These are phyloP conservation scores for Colletotrichum theobromicola DNA, from an alignment of 2,329 filamentous ascomycete genomes.

Conservation along the genomic window DNA sequence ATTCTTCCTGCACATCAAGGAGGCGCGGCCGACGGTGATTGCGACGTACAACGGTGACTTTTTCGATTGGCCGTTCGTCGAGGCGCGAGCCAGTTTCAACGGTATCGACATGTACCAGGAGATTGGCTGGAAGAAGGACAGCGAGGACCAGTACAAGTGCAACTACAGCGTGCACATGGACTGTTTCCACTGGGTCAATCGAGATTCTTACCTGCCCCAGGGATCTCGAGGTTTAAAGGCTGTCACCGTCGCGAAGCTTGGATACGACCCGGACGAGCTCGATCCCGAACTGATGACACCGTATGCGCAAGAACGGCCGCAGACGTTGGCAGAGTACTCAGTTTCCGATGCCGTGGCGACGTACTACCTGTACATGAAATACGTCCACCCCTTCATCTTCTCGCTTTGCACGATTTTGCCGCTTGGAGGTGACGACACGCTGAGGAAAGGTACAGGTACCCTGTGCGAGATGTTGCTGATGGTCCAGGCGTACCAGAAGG, in stretches of 20 bases:
- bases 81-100: slow-evolving; percentile 88
- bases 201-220: slow-evolving; percentile 96
- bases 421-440: slow-evolving; percentile 86
- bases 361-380: slow-evolving; percentile 99
- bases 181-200: slow-evolving; percentile 98
- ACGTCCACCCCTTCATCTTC: slow-evolving; percentile 99
- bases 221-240: slow-evolving; percentile 97
- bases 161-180: slow-evolving; percentile 98
- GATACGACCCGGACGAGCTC: slow-evolving; percentile 97
- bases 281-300: slow-evolving; percentile 98
- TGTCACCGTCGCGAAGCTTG: slow-evolving; percentile 95
- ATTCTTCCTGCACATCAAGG: slow-evolving; percentile 96
- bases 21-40: slow-evolving; percentile 92
- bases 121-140: slow-evolving; percentile 95
- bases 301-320: slow-evolving; percentile 86
- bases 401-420: slow-evolving; percentile 97
- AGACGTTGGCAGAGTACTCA: slow-evolving; percentile 95
- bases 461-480: slow-evolving; percentile 99
- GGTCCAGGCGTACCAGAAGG: slow-evolving; percentile 94
- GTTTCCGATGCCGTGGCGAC: slow-evolving; percentile 98
- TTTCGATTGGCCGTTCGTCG: slow-evolving; percentile 99
- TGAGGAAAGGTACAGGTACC: slow-evolving; percentile 95
- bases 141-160: slow-evolving; percentile 94
- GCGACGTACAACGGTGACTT: slow-evolving; percentile 99
- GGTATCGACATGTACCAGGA: slow-evolving; percentile 99